phyloP scores from a whole-genome alignment of 805 yeast species.

The Metschnikowia cubensis region DNA sequence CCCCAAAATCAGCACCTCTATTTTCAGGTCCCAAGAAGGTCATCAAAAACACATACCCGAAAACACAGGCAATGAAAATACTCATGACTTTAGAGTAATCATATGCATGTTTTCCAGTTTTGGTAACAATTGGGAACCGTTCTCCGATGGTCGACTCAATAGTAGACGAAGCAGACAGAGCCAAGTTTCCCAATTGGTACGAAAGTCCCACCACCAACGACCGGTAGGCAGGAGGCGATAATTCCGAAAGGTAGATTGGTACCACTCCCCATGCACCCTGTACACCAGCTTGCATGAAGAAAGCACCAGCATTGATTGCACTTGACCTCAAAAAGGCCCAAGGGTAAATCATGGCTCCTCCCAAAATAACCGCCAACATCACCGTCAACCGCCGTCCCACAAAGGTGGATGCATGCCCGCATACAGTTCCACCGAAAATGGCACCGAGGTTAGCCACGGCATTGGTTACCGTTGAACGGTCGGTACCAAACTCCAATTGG shows the following conservation, averaged over 20 bases:
- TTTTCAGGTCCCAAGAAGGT: slow-evolving; percentile 57
- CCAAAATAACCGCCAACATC: slow-evolving; percentile 29
- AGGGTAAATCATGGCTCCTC: slow-evolving; percentile 41
- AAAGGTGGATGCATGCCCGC: slow-evolving; percentile 43
- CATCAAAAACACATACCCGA: slow-evolving; percentile 46
- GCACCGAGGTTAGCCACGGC: slow-evolving; percentile 42
- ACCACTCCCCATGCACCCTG: slow-evolving; percentile 76
- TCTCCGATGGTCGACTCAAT: slow-evolving; percentile 63
- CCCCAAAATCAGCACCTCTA: slow-evolving; percentile 18
- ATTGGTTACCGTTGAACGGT: slow-evolving; percentile 37
- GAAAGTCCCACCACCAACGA: slow-evolving; percentile 31
- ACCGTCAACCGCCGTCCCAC: slow-evolving; percentile 36
- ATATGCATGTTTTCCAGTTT: slow-evolving; percentile 25
- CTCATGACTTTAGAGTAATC: slow-evolving; percentile 72
- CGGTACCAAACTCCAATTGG: slow-evolving; percentile 29
- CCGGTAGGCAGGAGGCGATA: slow-evolving; percentile 44
- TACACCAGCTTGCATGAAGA: slow-evolving; percentile 61
- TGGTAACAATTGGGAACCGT: slow-evolving; percentile 47
- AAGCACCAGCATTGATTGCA: slow-evolving; percentile 56
- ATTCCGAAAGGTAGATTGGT: slow-evolving; percentile 62
- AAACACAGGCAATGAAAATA: slow-evolving; percentile 63
- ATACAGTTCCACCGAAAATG: slow-evolving; percentile 35
- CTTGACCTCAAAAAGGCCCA: slow-evolving; percentile 20
- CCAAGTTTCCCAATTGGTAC: slow-evolving; percentile 71
- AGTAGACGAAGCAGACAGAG: slow-evolving; percentile 66